Evolutionary conservation across 1,284 basidiomycete genomes (phyloP).

Genomic region (Ganoderma boninense): DNA sequence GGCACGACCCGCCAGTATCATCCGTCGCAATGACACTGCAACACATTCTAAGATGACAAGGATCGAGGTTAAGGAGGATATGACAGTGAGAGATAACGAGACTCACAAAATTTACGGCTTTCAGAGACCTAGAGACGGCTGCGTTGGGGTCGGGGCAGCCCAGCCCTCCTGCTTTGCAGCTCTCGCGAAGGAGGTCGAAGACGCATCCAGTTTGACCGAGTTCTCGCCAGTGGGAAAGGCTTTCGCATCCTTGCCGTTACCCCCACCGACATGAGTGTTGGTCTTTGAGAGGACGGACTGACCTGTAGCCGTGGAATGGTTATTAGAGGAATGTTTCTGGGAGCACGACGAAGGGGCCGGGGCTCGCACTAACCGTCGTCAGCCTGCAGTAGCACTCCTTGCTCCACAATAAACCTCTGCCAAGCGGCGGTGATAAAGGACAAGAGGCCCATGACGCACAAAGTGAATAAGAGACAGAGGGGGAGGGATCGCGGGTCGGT

Average conservation of each 20-base stretch:
- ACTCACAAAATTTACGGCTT: no score
- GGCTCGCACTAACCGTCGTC: background rate
- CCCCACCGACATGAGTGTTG: background rate
- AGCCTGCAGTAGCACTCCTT: background rate
- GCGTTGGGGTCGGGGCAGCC: slow-evolving; percentile 25
- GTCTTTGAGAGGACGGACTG: background rate
- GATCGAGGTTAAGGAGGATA: no score
- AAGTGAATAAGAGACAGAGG: background rate
- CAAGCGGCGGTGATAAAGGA: background rate
- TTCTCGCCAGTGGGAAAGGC: background rate
- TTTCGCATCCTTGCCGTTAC: background rate
- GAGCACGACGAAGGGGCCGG: background rate
- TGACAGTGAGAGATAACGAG: no score
- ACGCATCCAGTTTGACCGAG: slow-evolving; percentile 8
- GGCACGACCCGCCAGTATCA: no score
- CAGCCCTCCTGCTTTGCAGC: slow-evolving; percentile 28
- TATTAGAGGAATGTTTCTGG: background rate
- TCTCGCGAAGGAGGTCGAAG: slow-evolving; percentile 29
- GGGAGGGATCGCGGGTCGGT: background rate
- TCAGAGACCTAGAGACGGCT: slow-evolving; percentile 26
- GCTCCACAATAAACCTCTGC: background rate
- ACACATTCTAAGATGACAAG: no score
- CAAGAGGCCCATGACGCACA: background rate
- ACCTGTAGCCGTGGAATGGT: background rate
- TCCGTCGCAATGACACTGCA: no score